Evolutionary conservation across 768 basidiomycete species (phyloP).

Genomic region (Sutorius australiensis): DNA sequence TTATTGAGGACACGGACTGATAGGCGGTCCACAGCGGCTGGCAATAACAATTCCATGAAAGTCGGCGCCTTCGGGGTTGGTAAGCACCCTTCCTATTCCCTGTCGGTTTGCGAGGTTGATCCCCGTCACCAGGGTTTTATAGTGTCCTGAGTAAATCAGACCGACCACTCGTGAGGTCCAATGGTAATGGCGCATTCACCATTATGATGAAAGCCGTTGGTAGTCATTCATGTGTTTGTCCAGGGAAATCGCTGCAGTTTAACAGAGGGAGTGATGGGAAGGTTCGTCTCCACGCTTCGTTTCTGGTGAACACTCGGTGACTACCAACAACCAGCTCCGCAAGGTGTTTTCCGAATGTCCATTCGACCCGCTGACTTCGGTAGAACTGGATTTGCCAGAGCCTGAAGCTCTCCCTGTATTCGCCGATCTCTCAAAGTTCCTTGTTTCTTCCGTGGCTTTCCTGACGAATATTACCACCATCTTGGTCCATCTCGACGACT

Average conservation of each 20-base stretch:
- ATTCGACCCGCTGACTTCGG: neutral
- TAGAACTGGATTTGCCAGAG: constrained; percentile 7
- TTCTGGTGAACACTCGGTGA: neutral
- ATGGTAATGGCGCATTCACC: neutral
- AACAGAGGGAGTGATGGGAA: constrained; percentile 4
- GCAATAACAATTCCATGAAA: constrained; percentile 11
- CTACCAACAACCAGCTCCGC: constrained; percentile 3
- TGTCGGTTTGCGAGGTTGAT: neutral
- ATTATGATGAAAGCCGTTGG: neutral
- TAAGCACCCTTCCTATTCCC: neutral
- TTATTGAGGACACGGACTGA: neutral
- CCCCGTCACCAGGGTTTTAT: constrained; percentile 9
- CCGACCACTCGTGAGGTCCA: constrained; percentile 10
- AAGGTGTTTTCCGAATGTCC: neutral
- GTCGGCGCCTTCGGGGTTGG: constrained; percentile 19
- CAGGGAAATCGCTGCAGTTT: constrained; percentile 16
- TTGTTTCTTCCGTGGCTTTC: constrained; percentile 12
- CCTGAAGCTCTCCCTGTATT: constrained; percentile 6
- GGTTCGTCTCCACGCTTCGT: neutral
- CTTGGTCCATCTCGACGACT: neutral
- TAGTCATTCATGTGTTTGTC: neutral
- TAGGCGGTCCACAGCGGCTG: constrained; percentile 1
- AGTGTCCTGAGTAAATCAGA: constrained; percentile 17
- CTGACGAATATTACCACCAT: constrained; percentile 1
- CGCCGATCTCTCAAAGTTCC: constrained; percentile 8